These are phyloP conservation scores for Suillus luteus DNA, from an alignment of 768 basidiomycete species.

Conservation along the genomic window DNA sequence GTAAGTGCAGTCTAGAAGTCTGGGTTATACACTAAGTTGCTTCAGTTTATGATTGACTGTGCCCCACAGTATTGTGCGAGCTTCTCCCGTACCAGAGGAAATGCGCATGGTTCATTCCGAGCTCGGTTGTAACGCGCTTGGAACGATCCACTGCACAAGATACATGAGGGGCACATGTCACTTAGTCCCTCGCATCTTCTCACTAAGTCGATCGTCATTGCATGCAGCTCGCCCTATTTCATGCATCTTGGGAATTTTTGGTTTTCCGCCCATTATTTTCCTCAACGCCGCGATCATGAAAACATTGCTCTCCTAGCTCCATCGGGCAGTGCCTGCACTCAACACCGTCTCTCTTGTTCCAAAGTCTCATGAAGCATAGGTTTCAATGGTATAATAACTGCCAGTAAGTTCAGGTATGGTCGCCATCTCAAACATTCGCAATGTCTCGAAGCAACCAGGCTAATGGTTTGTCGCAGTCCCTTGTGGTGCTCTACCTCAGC, in stretches of 20 bases:
- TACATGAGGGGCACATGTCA: constrained; percentile 39
- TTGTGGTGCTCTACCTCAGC: too few relatives aligned
- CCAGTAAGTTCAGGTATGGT: constrained; percentile 19
- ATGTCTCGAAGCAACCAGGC: constrained; percentile 24
- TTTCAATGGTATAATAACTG: constrained; percentile 29
- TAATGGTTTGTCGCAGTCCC: constrained; percentile 2
- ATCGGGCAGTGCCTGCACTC: constrained; percentile 30
- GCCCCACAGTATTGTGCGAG: neutral
- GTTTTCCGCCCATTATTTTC: constrained; percentile 29
- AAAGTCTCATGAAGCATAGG: constrained; percentile 8
- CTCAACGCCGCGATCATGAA: constrained; percentile 33
- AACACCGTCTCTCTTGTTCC: constrained; percentile 22
- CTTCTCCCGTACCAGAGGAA: neutral
- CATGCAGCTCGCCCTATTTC: constrained; percentile 36
- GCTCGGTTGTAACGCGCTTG: constrained; percentile 27
- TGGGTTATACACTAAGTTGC: neutral
- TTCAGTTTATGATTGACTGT: constrained; percentile 6
- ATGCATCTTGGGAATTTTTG: constrained; percentile 26
- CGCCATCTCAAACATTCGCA: constrained; percentile 16
- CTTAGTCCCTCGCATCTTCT: constrained; percentile 34
- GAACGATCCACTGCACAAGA: constrained; percentile 36
- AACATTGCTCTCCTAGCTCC: constrained; percentile 29
- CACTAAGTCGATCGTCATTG: constrained; percentile 38
- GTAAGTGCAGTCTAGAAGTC: neutral
- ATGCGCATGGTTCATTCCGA: constrained; percentile 6